These are phyloP conservation scores for Colletotrichum orchidophilum DNA, from an alignment of 2,329 filamentous ascomycete genomes.

Conservation along the genomic window DNA sequence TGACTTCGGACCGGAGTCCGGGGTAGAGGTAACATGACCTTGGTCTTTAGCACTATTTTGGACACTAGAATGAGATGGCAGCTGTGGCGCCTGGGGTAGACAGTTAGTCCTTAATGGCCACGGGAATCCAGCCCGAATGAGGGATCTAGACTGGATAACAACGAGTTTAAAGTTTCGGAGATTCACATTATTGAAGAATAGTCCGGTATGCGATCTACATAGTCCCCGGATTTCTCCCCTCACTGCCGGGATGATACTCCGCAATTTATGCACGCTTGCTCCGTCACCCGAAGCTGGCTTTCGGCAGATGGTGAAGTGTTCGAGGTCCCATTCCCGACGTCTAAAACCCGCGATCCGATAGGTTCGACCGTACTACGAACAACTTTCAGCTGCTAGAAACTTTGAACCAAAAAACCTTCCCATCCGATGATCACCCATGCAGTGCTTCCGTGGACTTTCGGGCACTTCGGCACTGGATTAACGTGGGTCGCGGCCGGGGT, in stretches of 20 bases:
- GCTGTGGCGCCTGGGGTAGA: not conserved
- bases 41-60: not conserved
- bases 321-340: conserved; percentile 1
- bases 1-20: not conserved
- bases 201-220: not conserved
- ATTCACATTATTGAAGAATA: not conserved
- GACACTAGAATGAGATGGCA: not conserved
- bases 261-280: not conserved
- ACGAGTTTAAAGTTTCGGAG: not conserved
- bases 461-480: not conserved
- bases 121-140: not conserved
- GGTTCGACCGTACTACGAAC: not conserved
- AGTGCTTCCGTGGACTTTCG: not conserved
- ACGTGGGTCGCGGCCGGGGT: not conserved
- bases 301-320: not conserved
- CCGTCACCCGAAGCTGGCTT: conserved; percentile 7
- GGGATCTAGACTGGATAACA: not conserved
- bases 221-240: not conserved
- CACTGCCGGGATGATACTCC: not conserved
- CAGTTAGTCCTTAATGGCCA: not conserved
- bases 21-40: not conserved
- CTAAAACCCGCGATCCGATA: conserved; percentile 6
- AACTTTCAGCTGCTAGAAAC: not conserved
- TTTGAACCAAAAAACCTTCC: not conserved
- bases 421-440: conserved; percentile 2